Evolutionary conservation across 164 flowering plant genomes (phyloP), one percentile per base, ranked within the genome.

Genomic region (Chimonanthus praecox): DNA sequence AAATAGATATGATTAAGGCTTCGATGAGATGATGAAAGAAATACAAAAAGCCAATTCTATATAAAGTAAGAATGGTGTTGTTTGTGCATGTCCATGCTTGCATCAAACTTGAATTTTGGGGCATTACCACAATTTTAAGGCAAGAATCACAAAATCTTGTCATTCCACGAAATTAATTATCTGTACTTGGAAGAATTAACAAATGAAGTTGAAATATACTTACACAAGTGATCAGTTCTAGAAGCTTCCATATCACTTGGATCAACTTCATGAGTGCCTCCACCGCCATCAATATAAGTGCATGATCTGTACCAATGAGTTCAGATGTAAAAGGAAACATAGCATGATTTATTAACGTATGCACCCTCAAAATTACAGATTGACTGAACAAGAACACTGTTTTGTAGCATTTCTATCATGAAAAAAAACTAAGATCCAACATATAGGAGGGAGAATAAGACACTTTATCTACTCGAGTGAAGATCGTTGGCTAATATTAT

Each of bases 171-270:
- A 51, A 10, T 51, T 10, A 10, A 51, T 3, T 1, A 11, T 54
- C 60, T 54, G 60, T 54, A 13, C 33, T 54, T 9, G 60, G 60
- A 54, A 54, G 16, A 54, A 13, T 54, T 3, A 54, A n/a, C 16
- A 54, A 54, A 3, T 33, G 16, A 11, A 10, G 16, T 10, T 54
- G 2, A 7, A 54, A 54, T 54, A 48, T n/a, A 45, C 88, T 83
- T 83, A 94, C 98, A 86, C 73, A 94, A 73, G 4, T 66, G 73
- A 82, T 91, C 95, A 54, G 88, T 80, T 80, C 88, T 88, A 58
- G 83, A 74, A 62, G 73, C 76, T 63, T 72, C 83, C 51, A 92
- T 18, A 58, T 83, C 84, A 66, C 85, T 83, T 78, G 81, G 66
- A 54, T 85, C 87, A 60, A 94, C 85, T 58, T 92, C 95, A 82